Percentiles rank a stretch among this genome's conserved stretches.
Conservation (phyloP, 2,329 filamentous ascomycete genomes). For the Alternaria sp. region DNA sequence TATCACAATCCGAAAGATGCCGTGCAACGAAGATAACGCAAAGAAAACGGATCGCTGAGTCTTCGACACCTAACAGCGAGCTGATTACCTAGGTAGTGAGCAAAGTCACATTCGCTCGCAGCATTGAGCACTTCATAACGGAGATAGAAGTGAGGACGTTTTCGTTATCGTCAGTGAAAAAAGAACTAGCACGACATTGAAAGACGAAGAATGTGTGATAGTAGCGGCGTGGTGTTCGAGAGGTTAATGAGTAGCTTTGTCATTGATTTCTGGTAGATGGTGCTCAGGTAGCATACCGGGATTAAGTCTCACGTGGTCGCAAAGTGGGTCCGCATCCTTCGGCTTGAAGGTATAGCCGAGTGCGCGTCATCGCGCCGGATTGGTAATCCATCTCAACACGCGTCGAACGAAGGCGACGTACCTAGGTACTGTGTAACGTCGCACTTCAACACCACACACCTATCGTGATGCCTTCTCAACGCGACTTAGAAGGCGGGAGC, state of each 20-base stretch:
- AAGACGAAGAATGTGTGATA: background rate
- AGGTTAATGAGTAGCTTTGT: background rate
- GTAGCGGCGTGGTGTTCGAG: background rate
- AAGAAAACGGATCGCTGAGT: background rate
- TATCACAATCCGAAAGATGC: background rate
- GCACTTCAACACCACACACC: background rate
- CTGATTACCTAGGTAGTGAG: background rate
- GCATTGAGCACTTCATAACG: background rate
- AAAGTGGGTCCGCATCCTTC: background rate
- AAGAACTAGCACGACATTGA: rapidly evolving
- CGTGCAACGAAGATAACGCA: background rate
- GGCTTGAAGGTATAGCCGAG: background rate
- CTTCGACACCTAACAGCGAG: background rate
- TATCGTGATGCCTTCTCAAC: slow-evolving; percentile 16
- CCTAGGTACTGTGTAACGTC: background rate
- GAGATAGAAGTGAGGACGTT: background rate
- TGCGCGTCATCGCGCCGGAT: slow-evolving; percentile 8
- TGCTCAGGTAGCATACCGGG: no score
- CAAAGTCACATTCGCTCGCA: background rate
- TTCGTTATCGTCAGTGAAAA: background rate
- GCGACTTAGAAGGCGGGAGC: slow-evolving; percentile 9
- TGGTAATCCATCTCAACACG: slow-evolving; percentile 3
- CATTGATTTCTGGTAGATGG: background rate
- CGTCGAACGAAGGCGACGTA: background rate
- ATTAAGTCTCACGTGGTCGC: background rate